These are phyloP conservation scores for Monosporascus sp. DNA, from an alignment of 2,329 filamentous ascomycete genomes.

Conservation along the genomic window DNA sequence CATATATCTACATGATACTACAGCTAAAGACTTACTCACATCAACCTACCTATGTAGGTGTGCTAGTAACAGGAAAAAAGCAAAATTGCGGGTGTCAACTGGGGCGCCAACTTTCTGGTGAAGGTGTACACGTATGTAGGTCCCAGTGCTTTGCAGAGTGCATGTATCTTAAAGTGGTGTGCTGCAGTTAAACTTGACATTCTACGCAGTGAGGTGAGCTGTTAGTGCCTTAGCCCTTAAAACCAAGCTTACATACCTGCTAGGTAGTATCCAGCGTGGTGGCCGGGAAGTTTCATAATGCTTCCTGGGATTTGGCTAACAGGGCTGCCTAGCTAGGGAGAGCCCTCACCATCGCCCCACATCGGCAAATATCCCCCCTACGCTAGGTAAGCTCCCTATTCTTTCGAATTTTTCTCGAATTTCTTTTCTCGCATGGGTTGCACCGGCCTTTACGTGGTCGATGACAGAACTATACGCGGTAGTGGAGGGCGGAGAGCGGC, in stretches of 20 bases:
- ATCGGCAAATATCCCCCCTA: conserved; percentile 25
- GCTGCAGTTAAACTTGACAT: background rate
- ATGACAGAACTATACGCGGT: too few species aligned
- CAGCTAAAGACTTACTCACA: too few species aligned
- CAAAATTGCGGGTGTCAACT: too few species aligned
- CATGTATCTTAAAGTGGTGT: background rate
- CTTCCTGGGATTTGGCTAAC: background rate
- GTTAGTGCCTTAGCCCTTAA: too few species aligned
- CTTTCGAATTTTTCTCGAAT: conserved; percentile 31
- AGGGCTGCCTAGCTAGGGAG: conserved; percentile 9
- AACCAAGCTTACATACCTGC: too few species aligned
- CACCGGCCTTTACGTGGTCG: conserved; percentile 5
- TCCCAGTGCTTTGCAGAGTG: too few species aligned
- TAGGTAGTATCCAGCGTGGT: background rate
- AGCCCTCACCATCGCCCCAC: conserved; percentile 21
- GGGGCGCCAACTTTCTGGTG: too few species aligned
- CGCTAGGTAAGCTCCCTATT: conserved; percentile 20
- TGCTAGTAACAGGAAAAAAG: background rate
- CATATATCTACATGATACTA: too few species aligned
- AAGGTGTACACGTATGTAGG: background rate
- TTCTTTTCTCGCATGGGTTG: conserved; percentile 17
- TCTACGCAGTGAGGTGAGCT: background rate
- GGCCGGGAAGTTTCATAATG: background rate
- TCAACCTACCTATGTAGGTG: background rate
- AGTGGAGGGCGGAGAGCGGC: too few species aligned